Percentiles rank a stretch among this genome's conserved stretches.
Conservation (phyloP, 805 yeast genomes). For the Metschnikowia vanudenii region DNA sequence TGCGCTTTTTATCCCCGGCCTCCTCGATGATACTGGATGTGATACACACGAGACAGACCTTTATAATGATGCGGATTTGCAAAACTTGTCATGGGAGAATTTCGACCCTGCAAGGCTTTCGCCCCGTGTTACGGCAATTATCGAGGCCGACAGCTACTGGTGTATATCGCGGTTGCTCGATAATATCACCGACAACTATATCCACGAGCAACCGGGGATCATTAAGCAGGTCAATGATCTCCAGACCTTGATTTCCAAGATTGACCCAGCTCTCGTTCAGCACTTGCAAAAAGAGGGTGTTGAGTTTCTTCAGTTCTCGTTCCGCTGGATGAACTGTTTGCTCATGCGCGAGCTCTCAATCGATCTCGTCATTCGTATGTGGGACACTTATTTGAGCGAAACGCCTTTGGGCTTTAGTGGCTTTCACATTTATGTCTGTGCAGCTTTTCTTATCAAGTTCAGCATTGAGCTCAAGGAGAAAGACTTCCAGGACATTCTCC, state of each 20-base stretch:
- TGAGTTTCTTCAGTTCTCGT: constrained; percentile 94
- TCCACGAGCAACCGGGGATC: constrained; percentile 98
- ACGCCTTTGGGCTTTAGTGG: constrained; percentile 78
- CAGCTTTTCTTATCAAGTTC: constrained; percentile 91
- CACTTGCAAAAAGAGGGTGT: constrained; percentile 81
- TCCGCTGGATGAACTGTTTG: constrained; percentile 98
- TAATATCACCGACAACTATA: constrained; percentile 94
- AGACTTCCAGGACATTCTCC: constrained; percentile 94
- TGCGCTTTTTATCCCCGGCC: constrained; percentile 34
- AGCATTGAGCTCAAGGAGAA: constrained; percentile 69
- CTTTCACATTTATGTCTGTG: constrained; percentile 96
- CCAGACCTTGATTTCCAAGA: constrained; percentile 71
- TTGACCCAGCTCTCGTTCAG: constrained; percentile 67
- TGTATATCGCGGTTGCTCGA: constrained; percentile 87
- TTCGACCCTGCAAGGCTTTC: constrained; percentile 65
- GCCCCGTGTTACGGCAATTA: constrained; percentile 55
- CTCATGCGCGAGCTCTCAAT: constrained; percentile 90
- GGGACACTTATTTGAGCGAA: constrained; percentile 92
- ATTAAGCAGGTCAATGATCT: constrained; percentile 84
- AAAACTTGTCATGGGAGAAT: constrained; percentile 43
- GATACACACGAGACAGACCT: constrained; percentile 26
- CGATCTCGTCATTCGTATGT: constrained; percentile 81
- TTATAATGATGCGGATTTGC: constrained; percentile 26
- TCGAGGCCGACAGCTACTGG: constrained; percentile 98
- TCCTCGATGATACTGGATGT: constrained; percentile 27